Evolutionary conservation across 1,284 basidiomycete species (phyloP).

Genomic region (Ganoderma lucidum): DNA sequence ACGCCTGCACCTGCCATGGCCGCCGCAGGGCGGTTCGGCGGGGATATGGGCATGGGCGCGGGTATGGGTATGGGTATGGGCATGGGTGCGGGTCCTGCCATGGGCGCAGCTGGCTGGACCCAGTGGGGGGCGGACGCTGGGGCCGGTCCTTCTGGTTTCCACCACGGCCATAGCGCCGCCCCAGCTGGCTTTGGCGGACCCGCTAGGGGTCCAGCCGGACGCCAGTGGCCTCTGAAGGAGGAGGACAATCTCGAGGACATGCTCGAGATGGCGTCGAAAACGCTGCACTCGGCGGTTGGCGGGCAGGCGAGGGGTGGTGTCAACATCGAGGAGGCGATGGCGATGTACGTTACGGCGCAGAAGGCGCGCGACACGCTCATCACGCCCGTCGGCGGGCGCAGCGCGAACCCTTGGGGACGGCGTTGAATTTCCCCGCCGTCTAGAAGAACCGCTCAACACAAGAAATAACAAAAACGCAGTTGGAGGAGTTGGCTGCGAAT

Average conservation of each 20-base stretch:
- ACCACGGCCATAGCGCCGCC: neutral
- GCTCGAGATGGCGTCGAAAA: slow-evolving; percentile 25
- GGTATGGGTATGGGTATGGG: slow-evolving; percentile 8
- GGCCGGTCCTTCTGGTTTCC: neutral
- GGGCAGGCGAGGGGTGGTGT: slow-evolving; percentile 8
- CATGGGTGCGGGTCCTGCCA: neutral
- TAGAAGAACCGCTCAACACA: neutral
- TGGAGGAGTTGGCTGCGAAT: slow-evolving; percentile 6
- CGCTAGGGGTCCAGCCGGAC: neutral
- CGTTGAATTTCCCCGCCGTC: slow-evolving; percentile 9
- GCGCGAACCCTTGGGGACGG: slow-evolving; percentile 22
- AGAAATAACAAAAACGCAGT: neutral
- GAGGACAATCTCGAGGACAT: slow-evolving; percentile 24
- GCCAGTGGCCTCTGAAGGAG: slow-evolving; percentile 19
- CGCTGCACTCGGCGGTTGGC: slow-evolving; percentile 19
- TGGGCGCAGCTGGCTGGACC: slow-evolving; percentile 9
- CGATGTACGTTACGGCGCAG: slow-evolving; percentile 30
- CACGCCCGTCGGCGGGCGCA: slow-evolving; percentile 30
- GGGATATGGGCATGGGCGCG: slow-evolving; percentile 1
- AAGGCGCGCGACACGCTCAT: slow-evolving; percentile 30
- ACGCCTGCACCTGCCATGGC: slow-evolving; percentile 23
- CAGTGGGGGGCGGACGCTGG: slow-evolving; percentile 16
- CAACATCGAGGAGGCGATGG: slow-evolving; percentile 31
- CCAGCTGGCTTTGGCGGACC: neutral
- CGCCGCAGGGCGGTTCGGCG: slow-evolving; percentile 17